Conservation (phyloP, 2,329 filamentous ascomycete genomes). For the Hymenoscyphus scutula region DNA sequence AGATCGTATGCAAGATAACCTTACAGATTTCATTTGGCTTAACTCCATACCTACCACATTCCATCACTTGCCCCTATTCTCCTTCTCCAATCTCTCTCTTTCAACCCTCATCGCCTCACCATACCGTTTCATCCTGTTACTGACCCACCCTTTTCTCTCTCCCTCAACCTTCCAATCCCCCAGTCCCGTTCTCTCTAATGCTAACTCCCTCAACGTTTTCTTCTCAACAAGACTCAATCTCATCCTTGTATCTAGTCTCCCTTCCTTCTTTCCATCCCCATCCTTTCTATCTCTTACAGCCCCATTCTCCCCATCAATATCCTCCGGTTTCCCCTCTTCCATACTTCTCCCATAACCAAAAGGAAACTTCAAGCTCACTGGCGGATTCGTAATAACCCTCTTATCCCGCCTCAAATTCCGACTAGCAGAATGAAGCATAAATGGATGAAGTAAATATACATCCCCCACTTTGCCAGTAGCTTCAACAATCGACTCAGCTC, state of each 20-base stretch:
- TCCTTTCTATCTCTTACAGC: too few relatives aligned
- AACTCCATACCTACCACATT: too few relatives aligned
- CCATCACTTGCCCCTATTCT: neutral
- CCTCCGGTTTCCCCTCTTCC: neutral
- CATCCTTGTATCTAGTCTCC: too few relatives aligned
- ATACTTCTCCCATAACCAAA: constrained; percentile 50
- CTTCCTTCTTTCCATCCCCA: too few relatives aligned
- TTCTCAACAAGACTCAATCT: constrained; percentile 50
- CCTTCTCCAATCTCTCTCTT: constrained; percentile 32
- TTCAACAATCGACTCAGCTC: constrained; percentile 46
- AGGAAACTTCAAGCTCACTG: constrained; percentile 48
- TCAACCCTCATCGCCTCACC: constrained; percentile 45
- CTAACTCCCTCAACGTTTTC: constrained; percentile 50
- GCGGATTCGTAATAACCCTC: constrained; percentile 55
- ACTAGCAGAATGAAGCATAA: constrained; percentile 54
- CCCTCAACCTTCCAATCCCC: constrained; percentile 47
- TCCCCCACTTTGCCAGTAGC: constrained; percentile 52
- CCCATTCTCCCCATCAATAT: neutral
- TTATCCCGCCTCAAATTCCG: constrained; percentile 47
- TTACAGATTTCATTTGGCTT: too few relatives aligned
- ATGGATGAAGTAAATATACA: constrained; percentile 52
- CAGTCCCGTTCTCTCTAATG: constrained; percentile 41
- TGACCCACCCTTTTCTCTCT: constrained; percentile 45
- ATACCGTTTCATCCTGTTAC: constrained; percentile 45
- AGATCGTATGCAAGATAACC: too few relatives aligned